Percentiles rank a stretch among this genome's conserved stretches.
phyloP scores from a whole-genome alignment of 2,329 filamentous ascomycete genomes.

The Proliferodiscus dingleyae region DNA sequence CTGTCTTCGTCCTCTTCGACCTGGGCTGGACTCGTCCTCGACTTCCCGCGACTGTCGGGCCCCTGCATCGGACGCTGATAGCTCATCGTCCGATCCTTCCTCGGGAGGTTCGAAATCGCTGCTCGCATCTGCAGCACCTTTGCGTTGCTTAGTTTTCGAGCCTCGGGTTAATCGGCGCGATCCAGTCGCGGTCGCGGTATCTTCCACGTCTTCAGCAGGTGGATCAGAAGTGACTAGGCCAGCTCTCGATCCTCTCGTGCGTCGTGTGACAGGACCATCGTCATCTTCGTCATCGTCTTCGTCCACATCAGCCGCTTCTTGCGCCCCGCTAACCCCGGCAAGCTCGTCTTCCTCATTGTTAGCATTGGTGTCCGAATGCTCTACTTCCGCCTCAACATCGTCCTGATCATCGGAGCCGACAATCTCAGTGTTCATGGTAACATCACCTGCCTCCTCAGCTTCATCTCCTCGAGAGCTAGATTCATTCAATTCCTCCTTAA shows the following conservation, averaged over 20 bases:
- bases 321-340: conserved; percentile 26
- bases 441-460: conserved; percentile 11
- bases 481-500: conserved; percentile 32
- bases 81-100: conserved; percentile 42
- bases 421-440: conserved; percentile 22
- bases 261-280: conserved; percentile 36
- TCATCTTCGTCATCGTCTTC: conserved; percentile 32
- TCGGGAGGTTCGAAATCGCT: conserved; percentile 33
- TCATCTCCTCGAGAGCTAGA: conserved; percentile 28
- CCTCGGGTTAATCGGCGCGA: conserved; percentile 29
- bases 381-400: conserved; percentile 12
- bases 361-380: conserved; percentile 7
- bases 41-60: conserved; percentile 35
- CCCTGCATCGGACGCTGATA: conserved; percentile 43
- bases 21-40: conserved; percentile 45
- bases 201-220: conserved; percentile 36
- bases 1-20: conserved; percentile 45
- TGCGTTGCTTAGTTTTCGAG: conserved; percentile 23
- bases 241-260: conserved; percentile 30
- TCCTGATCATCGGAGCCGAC: conserved; percentile 27
- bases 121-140: conserved; percentile 24
- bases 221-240: conserved; percentile 29
- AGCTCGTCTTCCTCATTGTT: conserved; percentile 22
- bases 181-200: conserved; percentile 32
- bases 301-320: not conserved